phyloP scores from a whole-genome alignment of 768 basidiomycete species.

The Tephrocybe sp. region DNA sequence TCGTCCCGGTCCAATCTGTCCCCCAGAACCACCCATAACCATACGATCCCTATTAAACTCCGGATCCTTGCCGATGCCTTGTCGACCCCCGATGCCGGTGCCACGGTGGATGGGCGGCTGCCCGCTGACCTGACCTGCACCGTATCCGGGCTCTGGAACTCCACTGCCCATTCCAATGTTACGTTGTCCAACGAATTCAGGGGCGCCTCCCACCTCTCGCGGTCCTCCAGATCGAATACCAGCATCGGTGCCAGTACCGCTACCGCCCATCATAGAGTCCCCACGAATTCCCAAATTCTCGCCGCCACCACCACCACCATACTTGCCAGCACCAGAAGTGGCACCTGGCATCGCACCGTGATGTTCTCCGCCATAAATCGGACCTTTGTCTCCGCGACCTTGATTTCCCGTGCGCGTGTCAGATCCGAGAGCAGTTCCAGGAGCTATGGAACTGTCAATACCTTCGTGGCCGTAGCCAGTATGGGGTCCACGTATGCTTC shows the following conservation, averaged over 20 bases:
- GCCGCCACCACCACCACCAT: constrained; percentile 6
- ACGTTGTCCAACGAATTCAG: constrained; percentile 2
- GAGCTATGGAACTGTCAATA: background rate
- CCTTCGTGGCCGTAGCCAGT: constrained; percentile 1
- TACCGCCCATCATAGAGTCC: constrained; percentile 5
- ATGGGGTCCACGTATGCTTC: background rate
- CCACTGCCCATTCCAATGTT: background rate
- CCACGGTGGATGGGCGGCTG: constrained; percentile 3
- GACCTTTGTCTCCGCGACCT: background rate
- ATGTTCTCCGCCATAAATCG: too few species aligned
- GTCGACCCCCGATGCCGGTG: constrained; percentile 7
- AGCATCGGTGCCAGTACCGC: constrained; percentile 3
- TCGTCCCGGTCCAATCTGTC: background rate
- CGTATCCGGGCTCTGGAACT: background rate
- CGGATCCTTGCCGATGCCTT: background rate
- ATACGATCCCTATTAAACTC: constrained; percentile 3
- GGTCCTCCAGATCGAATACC: constrained; percentile 2
- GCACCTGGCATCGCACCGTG: background rate
- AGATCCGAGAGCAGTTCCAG: background rate
- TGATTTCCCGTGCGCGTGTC: background rate
- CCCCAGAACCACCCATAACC: background rate
- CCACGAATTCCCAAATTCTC: constrained; percentile 6
- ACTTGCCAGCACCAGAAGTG: background rate
- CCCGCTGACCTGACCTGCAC: background rate
- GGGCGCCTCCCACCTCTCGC: background rate